These are phyloP conservation scores for Fremontodendron californicum DNA, from an alignment of 345 rosid species.

Conservation along the genomic window DNA sequence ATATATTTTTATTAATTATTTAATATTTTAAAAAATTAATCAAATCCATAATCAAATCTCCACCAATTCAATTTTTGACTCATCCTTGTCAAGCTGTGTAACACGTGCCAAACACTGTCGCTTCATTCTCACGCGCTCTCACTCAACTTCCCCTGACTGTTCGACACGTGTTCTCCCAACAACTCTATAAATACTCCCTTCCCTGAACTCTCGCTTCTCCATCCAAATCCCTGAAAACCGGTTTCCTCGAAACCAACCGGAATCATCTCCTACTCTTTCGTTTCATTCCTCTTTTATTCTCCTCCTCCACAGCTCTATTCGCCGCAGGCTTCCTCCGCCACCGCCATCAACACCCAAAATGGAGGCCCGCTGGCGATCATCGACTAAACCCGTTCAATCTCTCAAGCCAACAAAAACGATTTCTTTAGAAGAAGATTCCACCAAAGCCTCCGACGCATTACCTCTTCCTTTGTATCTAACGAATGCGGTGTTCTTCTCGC, in stretches of 20 bases:
- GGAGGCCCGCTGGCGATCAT: constrained; percentile 27
- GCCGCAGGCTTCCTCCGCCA: background rate
- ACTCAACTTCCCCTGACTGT: background rate
- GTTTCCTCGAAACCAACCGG: background rate
- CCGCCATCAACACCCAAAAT: background rate
- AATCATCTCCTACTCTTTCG: background rate
- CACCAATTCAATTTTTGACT: no score
- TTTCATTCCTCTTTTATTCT: background rate
- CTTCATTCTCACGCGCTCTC: background rate
- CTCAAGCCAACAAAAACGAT: background rate
- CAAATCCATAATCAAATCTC: no score
- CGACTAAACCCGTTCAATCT: background rate
- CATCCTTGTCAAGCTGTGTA: background rate
- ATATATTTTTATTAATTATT: no score
- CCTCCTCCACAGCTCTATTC: background rate
- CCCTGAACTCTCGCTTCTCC: constrained; percentile 6
- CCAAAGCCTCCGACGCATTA: constrained; percentile 44
- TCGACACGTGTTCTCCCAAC: background rate
- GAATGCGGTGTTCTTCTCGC: constrained; percentile 54
- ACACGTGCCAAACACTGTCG: background rate
- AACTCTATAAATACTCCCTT: background rate
- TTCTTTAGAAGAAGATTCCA: background rate
- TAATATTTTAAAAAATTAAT: no score
- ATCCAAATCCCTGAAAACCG: background rate
- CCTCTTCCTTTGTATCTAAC: constrained; percentile 45